Evolutionary conservation across 148 eudicot genomes (phyloP), one percentile per base, ranked within the genome.

Genomic region (Dysphania ambrosioides): DNA sequence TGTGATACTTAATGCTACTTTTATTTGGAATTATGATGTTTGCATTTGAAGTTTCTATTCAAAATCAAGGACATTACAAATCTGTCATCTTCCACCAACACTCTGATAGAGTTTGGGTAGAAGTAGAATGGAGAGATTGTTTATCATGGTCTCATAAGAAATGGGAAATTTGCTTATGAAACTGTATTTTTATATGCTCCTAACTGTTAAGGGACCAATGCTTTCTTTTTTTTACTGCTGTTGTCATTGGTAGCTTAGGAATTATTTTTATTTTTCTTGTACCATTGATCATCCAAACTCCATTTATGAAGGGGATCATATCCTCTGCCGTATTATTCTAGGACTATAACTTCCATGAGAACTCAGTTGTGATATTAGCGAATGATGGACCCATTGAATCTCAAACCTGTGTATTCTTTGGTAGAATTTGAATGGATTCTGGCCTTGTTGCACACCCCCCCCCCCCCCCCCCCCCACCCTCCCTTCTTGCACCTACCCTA

Each of bases 1-100:
- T 31, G 1, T 63, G 9, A 23, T 79, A 59, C 78, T 47, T 51
- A 30, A 61, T 75, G 26, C 59, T 70, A 55, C 42, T 47, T 49
- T 65, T 41, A 10, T 49, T n/a, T 31, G 53, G 8, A 65, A 41
- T 27, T 24, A 11, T 24, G 34, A 41, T 42, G 55, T 67, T 53
- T 21, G 58, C 67, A 40, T 68, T 18, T 12, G 21, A 5, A 26
- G 23, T 18, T 66, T 66, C 1, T 66, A 47, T 24, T 32, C 15
- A 8, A 24, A 47, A 75, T 13, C 7, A 53, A 51, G 35, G 40
- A 56, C 16, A 21, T 55, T 53, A 53, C 26, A n/a, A n/a, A n/a
- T n/a, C n/a, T n/a, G n/a, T n/a, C n/a, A n/a, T n/a, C n/a, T n/a
- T n/a, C n/a, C n/a, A n/a, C n/a, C n/a, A n/a, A n/a, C n/a, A n/a